Evolutionary conservation across 352 stramenopile genomes (phyloP).

Genomic region (Phytophthora megakarya): DNA sequence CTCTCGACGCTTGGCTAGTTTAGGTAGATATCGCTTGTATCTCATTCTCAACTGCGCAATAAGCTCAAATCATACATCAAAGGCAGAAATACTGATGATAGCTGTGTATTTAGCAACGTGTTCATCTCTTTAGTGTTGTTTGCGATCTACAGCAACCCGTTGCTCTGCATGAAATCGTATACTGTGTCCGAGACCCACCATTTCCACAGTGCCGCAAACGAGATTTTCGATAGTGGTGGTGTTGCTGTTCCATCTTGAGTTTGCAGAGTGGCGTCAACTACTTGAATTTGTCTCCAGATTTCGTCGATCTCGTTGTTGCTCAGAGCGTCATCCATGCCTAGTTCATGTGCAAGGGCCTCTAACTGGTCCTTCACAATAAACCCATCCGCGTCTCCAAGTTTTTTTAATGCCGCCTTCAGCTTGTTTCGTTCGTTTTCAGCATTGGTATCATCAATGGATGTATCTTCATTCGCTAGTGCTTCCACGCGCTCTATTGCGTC

Average conservation of each 20-base stretch:
- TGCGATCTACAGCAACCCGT: not conserved
- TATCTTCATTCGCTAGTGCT: constrained; percentile 17
- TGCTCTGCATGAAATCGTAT: constrained; percentile 27
- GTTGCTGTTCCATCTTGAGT: not conserved
- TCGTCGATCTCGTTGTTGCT: constrained; percentile 50
- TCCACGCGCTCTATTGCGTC: constrained; percentile 36
- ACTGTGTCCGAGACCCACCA: constrained; percentile 64
- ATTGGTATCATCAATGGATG: constrained; percentile 31
- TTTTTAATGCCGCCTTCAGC: constrained; percentile 44
- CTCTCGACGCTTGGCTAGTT: constrained; percentile 63
- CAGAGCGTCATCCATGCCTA: constrained; percentile 39
- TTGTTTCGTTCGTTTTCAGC: constrained; percentile 20
- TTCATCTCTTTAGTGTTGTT: not conserved
- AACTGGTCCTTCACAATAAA: constrained; percentile 41
- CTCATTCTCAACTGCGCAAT: constrained; percentile 31
- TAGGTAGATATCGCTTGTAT: constrained; percentile 40
- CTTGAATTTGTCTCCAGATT: constrained; percentile 54
- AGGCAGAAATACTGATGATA: constrained; percentile 10
- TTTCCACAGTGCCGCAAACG: constrained; percentile 50
- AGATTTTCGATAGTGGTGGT: constrained; percentile 12
- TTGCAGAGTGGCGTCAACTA: not conserved
- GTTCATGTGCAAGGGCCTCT: constrained; percentile 32
- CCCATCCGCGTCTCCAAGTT: constrained; percentile 13
- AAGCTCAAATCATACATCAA: constrained; percentile 39
- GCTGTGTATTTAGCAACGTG: constrained; percentile 6